Evolutionary conservation across 129 eudicot species (phyloP), one percentile per base, ranked within the genome.

Genomic region (Flaveria brownii): DNA sequence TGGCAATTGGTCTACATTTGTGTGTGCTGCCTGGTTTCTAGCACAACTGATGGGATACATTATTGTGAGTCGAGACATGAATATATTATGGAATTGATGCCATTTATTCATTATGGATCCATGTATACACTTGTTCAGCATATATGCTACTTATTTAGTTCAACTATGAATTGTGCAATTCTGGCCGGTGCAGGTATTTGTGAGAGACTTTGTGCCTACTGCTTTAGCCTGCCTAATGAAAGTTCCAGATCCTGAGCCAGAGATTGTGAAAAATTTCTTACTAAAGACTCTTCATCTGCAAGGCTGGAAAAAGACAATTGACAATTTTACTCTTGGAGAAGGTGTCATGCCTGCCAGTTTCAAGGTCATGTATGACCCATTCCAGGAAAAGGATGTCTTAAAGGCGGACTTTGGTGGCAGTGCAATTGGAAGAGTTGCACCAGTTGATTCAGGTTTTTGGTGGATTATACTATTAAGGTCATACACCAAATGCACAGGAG

Each of bases 371-470:
- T 42, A 82, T 39, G 82, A 83, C 56, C n/a, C 81, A 1, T 8
- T 52, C 12, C 74, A 70, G 36, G 61, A 73, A 63, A 80, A 68
- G 67, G 91, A 84, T 16, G 79, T 56, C 6, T 43, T 87, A 74
- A 62, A 39, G 51, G 89, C 89, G 11, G 89, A 85, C 72, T 88
- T 79, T 77, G 89, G 89, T 46, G 89, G 82, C 74, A 79, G 63
- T 74, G 89, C 88, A 52, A 87, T 87, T 25, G 92, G 92, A 77
- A 85, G 92, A 83, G 92, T 88, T 18, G 92, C 92, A 17, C 92
- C 92, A 17, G 88, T 88, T 45, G 92, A 88, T 83, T 88, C 92
- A 25, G 92, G 92, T 46, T 88, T 88, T 81, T 88, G 92, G 92
- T 88, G 92, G 92, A 88, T 88, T 68, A 88, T 88, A 76, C 75